phyloP scores from a whole-genome alignment of 495 filamentous ascomycete species.

The Aspergillus nidulans region DNA sequence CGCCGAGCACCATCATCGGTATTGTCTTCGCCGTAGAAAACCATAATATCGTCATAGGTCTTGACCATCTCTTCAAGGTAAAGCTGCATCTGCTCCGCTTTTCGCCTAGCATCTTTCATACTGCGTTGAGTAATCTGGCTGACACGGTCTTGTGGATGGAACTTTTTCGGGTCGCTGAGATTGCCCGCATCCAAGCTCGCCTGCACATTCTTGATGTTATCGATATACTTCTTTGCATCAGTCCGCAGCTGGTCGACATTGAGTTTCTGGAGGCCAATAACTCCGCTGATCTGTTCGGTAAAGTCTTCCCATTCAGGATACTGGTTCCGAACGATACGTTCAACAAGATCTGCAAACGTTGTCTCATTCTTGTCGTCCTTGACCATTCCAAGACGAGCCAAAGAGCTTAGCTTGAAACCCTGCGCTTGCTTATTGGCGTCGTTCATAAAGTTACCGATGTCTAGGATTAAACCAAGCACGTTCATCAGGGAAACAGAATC shows the following conservation, averaged over 20 bases:
- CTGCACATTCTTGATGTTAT: conserved; percentile 92
- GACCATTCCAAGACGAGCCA: conserved; percentile 93
- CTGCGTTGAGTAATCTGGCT: conserved; percentile 83
- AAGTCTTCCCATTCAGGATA: conserved; percentile 96
- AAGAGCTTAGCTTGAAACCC: conserved; percentile 94
- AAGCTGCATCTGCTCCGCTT: conserved; percentile 92
- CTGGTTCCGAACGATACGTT: conserved; percentile 92
- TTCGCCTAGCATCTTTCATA: conserved; percentile 95
- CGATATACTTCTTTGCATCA: conserved; percentile 92
- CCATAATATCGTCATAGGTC: conserved; percentile 92
- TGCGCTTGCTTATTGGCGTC: conserved; percentile 96
- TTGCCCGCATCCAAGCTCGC: conserved; percentile 88
- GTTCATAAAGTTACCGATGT: conserved; percentile 99
- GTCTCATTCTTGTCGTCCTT: conserved; percentile 99
- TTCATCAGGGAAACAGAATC: conserved; percentile 92
- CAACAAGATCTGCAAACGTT: conserved; percentile 93
- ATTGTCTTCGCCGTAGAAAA: conserved; percentile 93
- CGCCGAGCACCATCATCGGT: conserved; percentile 88
- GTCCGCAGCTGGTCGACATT: conserved; percentile 86
- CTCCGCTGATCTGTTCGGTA: conserved; percentile 75
- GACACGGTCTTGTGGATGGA: conserved; percentile 95
- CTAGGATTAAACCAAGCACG: conserved; percentile 89
- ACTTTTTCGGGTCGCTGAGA: conserved; percentile 92
- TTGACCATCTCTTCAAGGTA: conserved; percentile 90
- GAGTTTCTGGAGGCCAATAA: conserved; percentile 81